Evolutionary conservation across 2,329 filamentous ascomycete species (phyloP).

Genomic region (Ceratocystis variospora): DNA sequence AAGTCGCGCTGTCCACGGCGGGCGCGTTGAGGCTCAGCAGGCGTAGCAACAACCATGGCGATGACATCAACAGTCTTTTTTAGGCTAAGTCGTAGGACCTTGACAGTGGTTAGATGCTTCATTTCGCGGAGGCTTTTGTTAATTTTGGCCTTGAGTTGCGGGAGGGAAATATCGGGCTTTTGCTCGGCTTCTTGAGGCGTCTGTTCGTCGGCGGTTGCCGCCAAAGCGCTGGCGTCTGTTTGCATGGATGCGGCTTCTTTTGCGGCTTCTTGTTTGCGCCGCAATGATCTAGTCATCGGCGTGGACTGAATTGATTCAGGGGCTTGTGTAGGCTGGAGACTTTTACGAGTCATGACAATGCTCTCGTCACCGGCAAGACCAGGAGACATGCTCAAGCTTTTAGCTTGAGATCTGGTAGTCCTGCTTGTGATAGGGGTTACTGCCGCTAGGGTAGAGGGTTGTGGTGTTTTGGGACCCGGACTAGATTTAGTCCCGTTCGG

Average conservation of each 20-base stretch:
- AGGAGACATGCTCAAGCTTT: conserved; percentile 15
- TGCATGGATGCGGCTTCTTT: background rate
- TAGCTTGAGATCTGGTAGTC: conserved; percentile 17
- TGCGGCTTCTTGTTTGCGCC: background rate
- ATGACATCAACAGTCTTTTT: conserved; percentile 36
- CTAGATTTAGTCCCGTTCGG: background rate
- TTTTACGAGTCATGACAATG: conserved; percentile 6
- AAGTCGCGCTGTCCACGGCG: conserved; percentile 46
- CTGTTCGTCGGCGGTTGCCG: background rate
- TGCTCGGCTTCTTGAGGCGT: conserved; percentile 21
- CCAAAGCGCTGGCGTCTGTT: background rate
- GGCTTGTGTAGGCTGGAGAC: background rate
- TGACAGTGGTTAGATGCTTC: conserved; percentile 40
- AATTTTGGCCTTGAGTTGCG: conserved; percentile 34
- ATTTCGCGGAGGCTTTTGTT: conserved; percentile 36
- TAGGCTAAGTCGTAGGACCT: conserved; percentile 32
- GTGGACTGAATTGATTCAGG: background rate
- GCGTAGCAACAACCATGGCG: conserved; percentile 39
- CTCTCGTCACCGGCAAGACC: conserved; percentile 10
- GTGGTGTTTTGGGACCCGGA: background rate
- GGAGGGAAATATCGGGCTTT: conserved; percentile 21
- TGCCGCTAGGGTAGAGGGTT: background rate
- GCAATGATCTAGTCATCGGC: background rate
- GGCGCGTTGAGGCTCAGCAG: conserved; percentile 38
- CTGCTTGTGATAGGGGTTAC: conserved; percentile 9